Evolutionary conservation across 352 stramenopile genomes (phyloP).

Genomic region (Pythium phragmiticola): DNA sequence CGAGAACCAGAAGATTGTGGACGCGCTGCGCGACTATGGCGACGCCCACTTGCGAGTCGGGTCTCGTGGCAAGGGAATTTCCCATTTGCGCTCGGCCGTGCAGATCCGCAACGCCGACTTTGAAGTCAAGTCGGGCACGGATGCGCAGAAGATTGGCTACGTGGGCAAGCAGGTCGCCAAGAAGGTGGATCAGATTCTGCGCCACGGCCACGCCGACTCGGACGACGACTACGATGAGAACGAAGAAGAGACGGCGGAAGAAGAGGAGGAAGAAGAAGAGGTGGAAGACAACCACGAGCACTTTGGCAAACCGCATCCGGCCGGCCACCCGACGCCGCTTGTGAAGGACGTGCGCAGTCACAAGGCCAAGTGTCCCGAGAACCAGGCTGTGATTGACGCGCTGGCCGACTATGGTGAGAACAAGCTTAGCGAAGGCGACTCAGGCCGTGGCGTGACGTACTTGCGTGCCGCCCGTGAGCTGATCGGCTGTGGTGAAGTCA

Average conservation of each 20-base stretch:
- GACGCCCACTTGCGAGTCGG: conserved; percentile 70
- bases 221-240: conserved; percentile 61
- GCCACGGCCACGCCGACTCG: conserved; percentile 65
- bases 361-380: conserved; percentile 39
- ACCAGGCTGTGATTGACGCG: conserved; percentile 65
- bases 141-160: conserved; percentile 60
- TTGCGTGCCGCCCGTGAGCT: conserved; percentile 61
- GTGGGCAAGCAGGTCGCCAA: conserved; percentile 51
- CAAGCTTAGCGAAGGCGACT: conserved; percentile 52
- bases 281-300: conserved; percentile 24
- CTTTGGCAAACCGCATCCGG: conserved; percentile 24
- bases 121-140: conserved; percentile 45
- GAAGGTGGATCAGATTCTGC: conserved; percentile 79
- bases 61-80: conserved; percentile 67
- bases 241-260: conserved; percentile 39
- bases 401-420: conserved; percentile 57
- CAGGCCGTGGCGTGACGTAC: conserved; percentile 60
- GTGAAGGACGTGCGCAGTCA: conserved; percentile 47
- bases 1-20: conserved; percentile 72
- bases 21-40: conserved; percentile 65
- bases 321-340: conserved; percentile 39
- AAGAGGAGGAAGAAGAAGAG: conserved; percentile 38
- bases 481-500: conserved; percentile 37
- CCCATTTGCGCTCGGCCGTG: conserved; percentile 64
- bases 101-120: conserved; percentile 55